Base-by-base conservation (phyloP, 805 yeast genomes). In the Nakazawaea ernobii region DNA sequence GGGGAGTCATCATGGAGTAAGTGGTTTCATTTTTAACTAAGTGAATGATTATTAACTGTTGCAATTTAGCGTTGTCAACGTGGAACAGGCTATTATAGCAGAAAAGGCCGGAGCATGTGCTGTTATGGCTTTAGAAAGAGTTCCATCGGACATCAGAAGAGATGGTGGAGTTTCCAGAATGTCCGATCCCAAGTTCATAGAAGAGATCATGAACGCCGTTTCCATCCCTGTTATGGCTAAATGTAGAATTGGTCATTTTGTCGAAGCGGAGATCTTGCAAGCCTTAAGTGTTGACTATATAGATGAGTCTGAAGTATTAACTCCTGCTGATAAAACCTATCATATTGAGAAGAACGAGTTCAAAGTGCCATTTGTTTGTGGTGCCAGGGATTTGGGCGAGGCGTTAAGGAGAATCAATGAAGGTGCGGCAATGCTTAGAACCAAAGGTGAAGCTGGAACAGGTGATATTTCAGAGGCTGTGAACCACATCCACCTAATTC, bases 361-460 rank as follows among this genome's bases (percentile, higher is more conserved):
- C 70, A 74, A 78, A 49, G 83, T 84, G 45, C 92, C 94, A 28
- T 86, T 85, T 63, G 94, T 86, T 13, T 86, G 94, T 63, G 95
- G 95, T 35, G 88, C 91, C 49, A 82, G 80, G 61, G 78, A 86
- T 66, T 73, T 86, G 49, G 94, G 92, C 39, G 94, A 86, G 65
- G 91, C 92, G 2, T 72, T 86, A 54, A 77, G 94, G 63, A 75
- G 95, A 60, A 73, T 86, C 58, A 68, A 73, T 56, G 95, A 86
- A 66, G 94, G 94, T 55, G 92, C 94, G 33, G 91, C 92, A 30
- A 84, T 86, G 92, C 77, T 86, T 61, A 75, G 94, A 63, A 82
- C 94, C 54, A 86, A 86, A 67, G 95, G 95, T 55, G 95, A 86
- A 63, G 94, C 95, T 32, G 95, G 95, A 39, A 86, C 95, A 35